These are phyloP conservation scores for Backusella parvicylindrica DNA, from an alignment of 192 early-diverging fungal species.

Conservation along the genomic window DNA sequence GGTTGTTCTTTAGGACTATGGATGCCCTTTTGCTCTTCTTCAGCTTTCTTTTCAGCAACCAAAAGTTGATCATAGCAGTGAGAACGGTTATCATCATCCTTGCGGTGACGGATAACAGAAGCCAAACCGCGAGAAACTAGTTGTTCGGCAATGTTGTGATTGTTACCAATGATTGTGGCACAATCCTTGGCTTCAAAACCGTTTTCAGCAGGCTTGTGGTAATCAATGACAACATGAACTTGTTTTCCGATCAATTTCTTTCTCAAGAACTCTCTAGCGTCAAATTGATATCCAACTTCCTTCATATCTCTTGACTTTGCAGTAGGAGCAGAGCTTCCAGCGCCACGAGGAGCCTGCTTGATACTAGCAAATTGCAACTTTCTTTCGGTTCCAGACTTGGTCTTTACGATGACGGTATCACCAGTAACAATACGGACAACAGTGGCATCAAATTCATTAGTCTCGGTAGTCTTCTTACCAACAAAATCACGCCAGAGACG, in stretches of 20 bases:
- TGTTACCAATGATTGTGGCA: slow-evolving; percentile 72
- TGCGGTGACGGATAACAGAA: slow-evolving; percentile 73
- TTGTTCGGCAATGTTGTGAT: slow-evolving; percentile 54
- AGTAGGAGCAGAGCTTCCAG: slow-evolving; percentile 17
- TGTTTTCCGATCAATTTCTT: slow-evolving; percentile 84
- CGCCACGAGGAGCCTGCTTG: slow-evolving; percentile 32
- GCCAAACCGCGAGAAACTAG: slow-evolving; percentile 72
- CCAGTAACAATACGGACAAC: slow-evolving; percentile 54
- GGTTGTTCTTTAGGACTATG: slow-evolving; percentile 84
- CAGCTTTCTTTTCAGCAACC: slow-evolving; percentile 67
- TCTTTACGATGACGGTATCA: slow-evolving; percentile 49
- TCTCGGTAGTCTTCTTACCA: slow-evolving; percentile 43
- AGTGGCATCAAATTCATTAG: slow-evolving; percentile 48
- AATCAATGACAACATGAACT: slow-evolving; percentile 74
- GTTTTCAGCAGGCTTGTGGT: slow-evolving; percentile 85
- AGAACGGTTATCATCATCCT: slow-evolving; percentile 86
- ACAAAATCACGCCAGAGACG: slow-evolving; percentile 81
- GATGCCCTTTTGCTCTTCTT: slow-evolving; percentile 67
- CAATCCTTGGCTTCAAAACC: slow-evolving; percentile 84
- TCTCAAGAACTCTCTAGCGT: slow-evolving; percentile 88
- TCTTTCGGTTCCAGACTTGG: slow-evolving; percentile 31
- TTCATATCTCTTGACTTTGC: slow-evolving; percentile 71
- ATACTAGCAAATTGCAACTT: slow-evolving; percentile 44
- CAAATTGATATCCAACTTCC: slow-evolving; percentile 77
- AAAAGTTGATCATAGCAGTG: slow-evolving; percentile 83